Percentiles rank a stretch among this genome's conserved stretches.
Evolutionary conservation across 2,329 filamentous ascomycete genomes (phyloP).

Genomic region (Drechslerella stenobrocha): DNA sequence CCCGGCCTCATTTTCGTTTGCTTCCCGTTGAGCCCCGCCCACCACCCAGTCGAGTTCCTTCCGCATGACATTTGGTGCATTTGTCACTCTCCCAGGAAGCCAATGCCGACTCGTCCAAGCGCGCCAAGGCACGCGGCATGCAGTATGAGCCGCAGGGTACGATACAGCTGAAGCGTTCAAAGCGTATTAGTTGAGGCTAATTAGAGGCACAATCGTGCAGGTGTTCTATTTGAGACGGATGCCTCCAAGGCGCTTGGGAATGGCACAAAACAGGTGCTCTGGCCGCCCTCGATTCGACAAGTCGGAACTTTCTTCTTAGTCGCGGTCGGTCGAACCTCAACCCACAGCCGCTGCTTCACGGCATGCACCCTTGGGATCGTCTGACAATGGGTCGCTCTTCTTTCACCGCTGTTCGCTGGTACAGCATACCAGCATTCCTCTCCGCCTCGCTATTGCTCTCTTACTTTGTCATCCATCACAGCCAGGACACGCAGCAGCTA

Average conservation of each 20-base stretch:
- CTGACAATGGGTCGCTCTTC: not conserved
- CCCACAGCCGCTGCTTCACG: too few relatives aligned
- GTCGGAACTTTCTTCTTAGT: not conserved
- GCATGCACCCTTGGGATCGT: not conserved
- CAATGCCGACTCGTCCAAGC: not conserved
- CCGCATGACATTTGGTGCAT: not conserved
- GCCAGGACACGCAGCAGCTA: not conserved
- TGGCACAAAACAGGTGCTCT: not conserved
- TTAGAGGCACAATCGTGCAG: too few relatives aligned
- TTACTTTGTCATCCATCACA: not conserved
- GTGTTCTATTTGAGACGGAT: not conserved
- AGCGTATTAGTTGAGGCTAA: not conserved
- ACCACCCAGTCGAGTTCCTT: not conserved
- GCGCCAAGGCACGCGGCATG: not conserved
- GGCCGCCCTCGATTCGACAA: not conserved
- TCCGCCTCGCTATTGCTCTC: not conserved
- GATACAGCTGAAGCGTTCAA: not conserved
- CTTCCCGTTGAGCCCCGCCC: not conserved
- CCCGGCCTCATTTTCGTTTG: not conserved
- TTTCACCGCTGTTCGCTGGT: not conserved
- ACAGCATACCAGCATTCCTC: not conserved
- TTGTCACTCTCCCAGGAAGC: not conserved
- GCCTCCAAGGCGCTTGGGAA: not conserved
- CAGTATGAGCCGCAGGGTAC: not conserved
- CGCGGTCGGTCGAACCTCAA: not conserved